A percentile compares a stretch with the other conserved stretches of the same genome.
Evolutionary conservation across 2,329 filamentous ascomycete genomes (phyloP).

Genomic region (Colletotrichum sansevieriae): DNA sequence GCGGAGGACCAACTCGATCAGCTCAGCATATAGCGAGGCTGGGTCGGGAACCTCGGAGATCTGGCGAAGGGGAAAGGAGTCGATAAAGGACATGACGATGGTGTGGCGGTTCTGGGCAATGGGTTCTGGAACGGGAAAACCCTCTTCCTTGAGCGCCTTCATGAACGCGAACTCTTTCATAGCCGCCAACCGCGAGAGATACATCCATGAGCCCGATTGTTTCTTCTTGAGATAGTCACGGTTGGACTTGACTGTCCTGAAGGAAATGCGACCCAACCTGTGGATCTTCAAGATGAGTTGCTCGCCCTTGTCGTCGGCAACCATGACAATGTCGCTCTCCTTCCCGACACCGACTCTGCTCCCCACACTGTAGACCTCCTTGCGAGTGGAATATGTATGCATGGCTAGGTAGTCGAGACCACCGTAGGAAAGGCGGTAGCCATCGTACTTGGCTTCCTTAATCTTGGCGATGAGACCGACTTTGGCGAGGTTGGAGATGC

Average conservation of each 20-base stretch:
- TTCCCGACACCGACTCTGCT: slow-evolving; percentile 97
- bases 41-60: slow-evolving; percentile 87
- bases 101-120: slow-evolving; percentile 93
- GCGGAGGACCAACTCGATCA: slow-evolving; percentile 87
- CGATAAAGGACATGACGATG: slow-evolving; percentile 94
- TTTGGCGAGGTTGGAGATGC: slow-evolving; percentile 93
- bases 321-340: slow-evolving; percentile 96
- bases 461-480: slow-evolving; percentile 90
- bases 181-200: slow-evolving; percentile 91
- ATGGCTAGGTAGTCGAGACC: slow-evolving; percentile 98
- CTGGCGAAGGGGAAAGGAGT: slow-evolving; percentile 92
- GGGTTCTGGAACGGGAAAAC: slow-evolving; percentile 90
- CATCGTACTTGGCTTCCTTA: slow-evolving; percentile 97
- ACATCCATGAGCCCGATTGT: slow-evolving; percentile 92
- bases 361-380: slow-evolving; percentile 90
- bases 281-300: slow-evolving; percentile 96
- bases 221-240: slow-evolving; percentile 92
- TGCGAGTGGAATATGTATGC: slow-evolving; percentile 85
- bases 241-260: slow-evolving; percentile 95
- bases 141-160: slow-evolving; percentile 84
- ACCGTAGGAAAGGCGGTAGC: slow-evolving; percentile 95
- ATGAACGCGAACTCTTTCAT: slow-evolving; percentile 97
- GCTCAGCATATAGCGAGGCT: slow-evolving; percentile 87
- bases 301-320: slow-evolving; percentile 81
- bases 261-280: slow-evolving; percentile 93